Evolutionary conservation across 2,329 filamentous ascomycete genomes (phyloP).

Genomic region (Volutella citrinella): DNA sequence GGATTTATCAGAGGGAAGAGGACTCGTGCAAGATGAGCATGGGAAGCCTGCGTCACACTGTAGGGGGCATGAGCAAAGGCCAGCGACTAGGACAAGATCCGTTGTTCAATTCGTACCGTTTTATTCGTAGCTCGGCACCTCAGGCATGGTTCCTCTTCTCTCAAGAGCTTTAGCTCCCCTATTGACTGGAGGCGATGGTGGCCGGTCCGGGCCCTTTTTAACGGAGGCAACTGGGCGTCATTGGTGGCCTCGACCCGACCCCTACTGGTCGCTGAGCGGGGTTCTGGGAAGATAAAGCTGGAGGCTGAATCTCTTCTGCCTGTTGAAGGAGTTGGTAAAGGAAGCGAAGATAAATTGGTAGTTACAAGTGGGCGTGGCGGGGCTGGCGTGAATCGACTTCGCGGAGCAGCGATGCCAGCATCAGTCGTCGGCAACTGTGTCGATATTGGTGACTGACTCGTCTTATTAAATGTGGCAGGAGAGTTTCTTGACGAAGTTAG

Average conservation of each 20-base stretch:
- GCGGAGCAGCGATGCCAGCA: conserved; percentile 18
- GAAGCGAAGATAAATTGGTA: conserved; percentile 26
- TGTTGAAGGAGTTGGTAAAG: conserved; percentile 27
- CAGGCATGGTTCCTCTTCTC: conserved; percentile 47
- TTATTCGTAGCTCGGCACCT: conserved; percentile 47
- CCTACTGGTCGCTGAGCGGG: conserved; percentile 33
- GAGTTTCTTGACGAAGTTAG: conserved; percentile 39
- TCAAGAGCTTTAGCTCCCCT: conserved; percentile 50
- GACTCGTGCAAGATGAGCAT: conserved; percentile 45
- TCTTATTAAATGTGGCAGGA: conserved; percentile 39
- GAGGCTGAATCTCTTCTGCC: conserved; percentile 23
- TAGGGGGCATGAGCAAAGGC: conserved; percentile 11
- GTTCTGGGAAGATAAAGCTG: conserved; percentile 37
- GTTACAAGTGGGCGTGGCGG: conserved; percentile 33
- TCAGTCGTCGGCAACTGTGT: conserved; percentile 12
- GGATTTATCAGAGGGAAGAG: conserved; percentile 33
- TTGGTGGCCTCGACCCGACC: conserved; percentile 45
- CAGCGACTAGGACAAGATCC: neutral
- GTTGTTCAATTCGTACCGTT: conserved; percentile 36
- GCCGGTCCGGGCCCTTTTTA: conserved; percentile 51
- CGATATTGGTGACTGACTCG: conserved; percentile 9
- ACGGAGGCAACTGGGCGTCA: conserved; percentile 51
- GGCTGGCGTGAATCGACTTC: conserved; percentile 29
- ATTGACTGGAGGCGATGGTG: conserved; percentile 56
- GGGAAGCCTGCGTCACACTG: conserved; percentile 52